Conservation (phyloP, 2,329 filamentous ascomycete species). For the Venturia carpophila region DNA sequence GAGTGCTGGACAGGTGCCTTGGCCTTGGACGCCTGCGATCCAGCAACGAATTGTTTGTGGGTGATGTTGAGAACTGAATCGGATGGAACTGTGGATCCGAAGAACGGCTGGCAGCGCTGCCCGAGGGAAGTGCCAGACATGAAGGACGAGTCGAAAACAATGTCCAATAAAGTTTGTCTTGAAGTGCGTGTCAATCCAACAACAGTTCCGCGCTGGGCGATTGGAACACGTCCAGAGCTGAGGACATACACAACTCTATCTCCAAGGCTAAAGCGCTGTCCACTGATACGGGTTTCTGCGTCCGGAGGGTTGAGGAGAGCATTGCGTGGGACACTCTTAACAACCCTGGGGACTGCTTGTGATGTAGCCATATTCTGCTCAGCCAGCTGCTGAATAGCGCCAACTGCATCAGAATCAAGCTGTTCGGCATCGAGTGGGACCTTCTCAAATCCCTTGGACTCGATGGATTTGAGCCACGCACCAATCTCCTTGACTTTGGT, state of each 20-base stretch:
- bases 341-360: constrained; percentile 55
- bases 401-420: constrained; percentile 83
- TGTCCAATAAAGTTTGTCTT: constrained; percentile 73
- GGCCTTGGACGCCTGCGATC: constrained; percentile 51
- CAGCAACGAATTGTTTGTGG: constrained; percentile 68
- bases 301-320: constrained; percentile 89
- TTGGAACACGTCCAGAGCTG: constrained; percentile 88
- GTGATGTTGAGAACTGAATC: constrained; percentile 85
- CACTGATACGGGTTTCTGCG: constrained; percentile 83
- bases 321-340: constrained; percentile 74
- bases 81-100: constrained; percentile 81
- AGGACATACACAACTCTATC: constrained; percentile 91
- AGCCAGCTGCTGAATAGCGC: constrained; percentile 67
- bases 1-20: constrained; percentile 43
- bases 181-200: constrained; percentile 86
- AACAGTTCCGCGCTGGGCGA: constrained; percentile 86
- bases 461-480: constrained; percentile 83
- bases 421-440: constrained; percentile 97
- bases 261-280: constrained; percentile 75
- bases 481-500: constrained; percentile 87
- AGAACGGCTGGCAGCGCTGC: constrained; percentile 84
- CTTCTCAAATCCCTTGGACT: constrained; percentile 85
- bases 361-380: constrained; percentile 52
- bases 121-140: constrained; percentile 94
- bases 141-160: constrained; percentile 89